Conservation (phyloP, 2,329 filamentous ascomycete species). For the Samsoniella hepiali region DNA sequence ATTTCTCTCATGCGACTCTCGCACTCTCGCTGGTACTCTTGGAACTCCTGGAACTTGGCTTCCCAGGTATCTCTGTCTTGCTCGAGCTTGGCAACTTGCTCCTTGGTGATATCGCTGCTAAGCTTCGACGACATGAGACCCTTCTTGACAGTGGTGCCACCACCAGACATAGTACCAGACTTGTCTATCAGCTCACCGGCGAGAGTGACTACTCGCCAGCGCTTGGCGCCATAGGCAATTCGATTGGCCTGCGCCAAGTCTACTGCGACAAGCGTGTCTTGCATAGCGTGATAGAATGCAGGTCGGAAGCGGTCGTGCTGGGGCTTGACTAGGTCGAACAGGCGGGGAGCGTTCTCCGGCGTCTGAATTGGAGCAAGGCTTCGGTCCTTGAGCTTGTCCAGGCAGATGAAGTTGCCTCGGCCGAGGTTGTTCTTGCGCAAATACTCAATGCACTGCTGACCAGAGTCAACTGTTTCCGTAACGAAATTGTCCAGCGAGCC, state of each 20-base stretch:
- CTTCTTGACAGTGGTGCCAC: slow-evolving; percentile 83
- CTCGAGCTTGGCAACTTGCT: slow-evolving; percentile 85
- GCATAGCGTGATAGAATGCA: slow-evolving; percentile 92
- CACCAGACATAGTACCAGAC: slow-evolving; percentile 97
- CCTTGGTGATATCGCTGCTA: slow-evolving; percentile 79
- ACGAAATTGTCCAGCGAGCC: slow-evolving; percentile 92
- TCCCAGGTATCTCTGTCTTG: slow-evolving; percentile 82
- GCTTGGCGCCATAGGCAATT: slow-evolving; percentile 87
- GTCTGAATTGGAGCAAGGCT: slow-evolving; percentile 80
- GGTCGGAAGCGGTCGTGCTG: slow-evolving; percentile 84
- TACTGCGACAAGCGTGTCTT: slow-evolving; percentile 89
- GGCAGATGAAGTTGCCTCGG: slow-evolving; percentile 92
- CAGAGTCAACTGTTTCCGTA: slow-evolving; percentile 91
- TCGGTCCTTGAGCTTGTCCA: slow-evolving; percentile 78
- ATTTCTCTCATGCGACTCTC: slow-evolving; percentile 71
- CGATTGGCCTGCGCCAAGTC: slow-evolving; percentile 95
- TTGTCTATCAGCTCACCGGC: slow-evolving; percentile 96
- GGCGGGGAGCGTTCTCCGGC: slow-evolving; percentile 83
- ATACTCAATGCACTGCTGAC: slow-evolving; percentile 97
- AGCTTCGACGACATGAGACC: slow-evolving; percentile 97
- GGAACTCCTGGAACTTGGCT: slow-evolving; percentile 76
- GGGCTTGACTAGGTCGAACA: slow-evolving; percentile 89
- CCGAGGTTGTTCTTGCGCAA: slow-evolving; percentile 96
- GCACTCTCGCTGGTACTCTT: slow-evolving; percentile 77
- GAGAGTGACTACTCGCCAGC: slow-evolving; percentile 95